Base-by-base conservation (phyloP, 805 yeast species). In the Candida silvicultrix region DNA sequence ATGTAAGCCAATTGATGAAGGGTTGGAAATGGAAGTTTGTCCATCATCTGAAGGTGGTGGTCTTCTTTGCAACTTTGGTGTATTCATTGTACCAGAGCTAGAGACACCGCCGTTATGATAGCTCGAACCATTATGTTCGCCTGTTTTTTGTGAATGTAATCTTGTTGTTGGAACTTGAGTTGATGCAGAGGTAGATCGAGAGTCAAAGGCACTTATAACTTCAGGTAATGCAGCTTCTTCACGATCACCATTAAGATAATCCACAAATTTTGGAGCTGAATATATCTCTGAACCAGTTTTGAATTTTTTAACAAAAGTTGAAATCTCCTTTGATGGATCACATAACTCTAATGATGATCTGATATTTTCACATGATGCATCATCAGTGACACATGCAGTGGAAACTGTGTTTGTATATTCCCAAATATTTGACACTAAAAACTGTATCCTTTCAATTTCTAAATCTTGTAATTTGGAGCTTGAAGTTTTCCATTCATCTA, bases 341-440 rank as follows among this genome's bases (percentile, higher is more conserved):
- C 89, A 82, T 43, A 76, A 73, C 48, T 89, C 96, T 44, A 88
- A 70, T 2, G 78, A 63, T 8, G 79, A 60, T 46, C 96, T 74
- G 14, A 89, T 75, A 44, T 70, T 70, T 58, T 89, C 96, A 46
- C 85, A 86, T 10, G 85, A 74, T 50, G 79, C 83, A 58, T 89
- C 96, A 56, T 83, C 85, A 39, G 80, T 77, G 29, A 88, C 90
- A 59, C 96, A 89, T 3, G 81, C 71, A 0, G 87, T 73, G 8
- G 95, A 85, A 9, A 85, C 70, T 36, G 81, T 72, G 63, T 88
- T 88, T 41, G 92, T 80, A 57, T 73, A 87, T 38, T 81, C 85
- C 85, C 95, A 89, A 48, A 89, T 63, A 53, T 81, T 85, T 16
- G 83, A 69, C 56, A 86, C 83, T 46, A 85, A 58, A 50, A 81